Conservation (phyloP, 176 grass and related monocot genomes). For the Typha latifolia region DNA sequence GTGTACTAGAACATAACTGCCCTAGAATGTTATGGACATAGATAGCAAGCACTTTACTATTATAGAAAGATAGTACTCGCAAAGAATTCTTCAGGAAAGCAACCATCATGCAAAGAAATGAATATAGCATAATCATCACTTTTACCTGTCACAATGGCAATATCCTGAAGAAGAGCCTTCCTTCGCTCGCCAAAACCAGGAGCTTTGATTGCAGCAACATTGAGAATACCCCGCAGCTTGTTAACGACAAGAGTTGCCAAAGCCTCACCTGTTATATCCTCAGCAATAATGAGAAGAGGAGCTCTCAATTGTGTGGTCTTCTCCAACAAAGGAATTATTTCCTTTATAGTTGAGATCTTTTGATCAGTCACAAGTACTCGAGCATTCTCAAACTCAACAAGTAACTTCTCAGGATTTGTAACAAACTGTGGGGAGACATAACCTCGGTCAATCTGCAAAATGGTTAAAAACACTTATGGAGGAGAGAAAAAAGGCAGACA, state of each 20-base stretch:
- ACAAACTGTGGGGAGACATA: constrained; percentile 92
- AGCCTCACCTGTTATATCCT: constrained; percentile 80
- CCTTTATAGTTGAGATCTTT: constrained; percentile 88
- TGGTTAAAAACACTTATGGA: neutral
- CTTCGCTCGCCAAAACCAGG: constrained; percentile 87
- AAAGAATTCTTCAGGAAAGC: neutral
- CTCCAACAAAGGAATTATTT: constrained; percentile 79
- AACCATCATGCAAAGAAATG: neutral
- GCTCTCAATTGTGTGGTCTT: constrained; percentile 76
- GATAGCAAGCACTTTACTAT: neutral
- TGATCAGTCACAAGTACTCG: constrained; percentile 87
- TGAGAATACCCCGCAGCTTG: constrained; percentile 82
- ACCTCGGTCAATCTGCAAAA: constrained; percentile 72
- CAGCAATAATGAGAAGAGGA: constrained; percentile 82
- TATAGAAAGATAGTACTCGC: neutral
- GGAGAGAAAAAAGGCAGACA: neutral
- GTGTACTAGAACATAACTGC: too few species aligned
- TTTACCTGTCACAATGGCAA: constrained; percentile 83
- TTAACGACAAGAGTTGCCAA: constrained; percentile 91
- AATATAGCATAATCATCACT: constrained; percentile 1
- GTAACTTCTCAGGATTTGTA: constrained; percentile 78
- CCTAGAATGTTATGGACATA: too few species aligned
- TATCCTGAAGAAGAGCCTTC: constrained; percentile 89
- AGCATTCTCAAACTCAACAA: constrained; percentile 88
- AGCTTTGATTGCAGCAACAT: constrained; percentile 90